Evolutionary conservation across 1,284 basidiomycete genomes (phyloP), one percentile per base, ranked within the genome.

Genomic region (Boletus holoroseus): DNA sequence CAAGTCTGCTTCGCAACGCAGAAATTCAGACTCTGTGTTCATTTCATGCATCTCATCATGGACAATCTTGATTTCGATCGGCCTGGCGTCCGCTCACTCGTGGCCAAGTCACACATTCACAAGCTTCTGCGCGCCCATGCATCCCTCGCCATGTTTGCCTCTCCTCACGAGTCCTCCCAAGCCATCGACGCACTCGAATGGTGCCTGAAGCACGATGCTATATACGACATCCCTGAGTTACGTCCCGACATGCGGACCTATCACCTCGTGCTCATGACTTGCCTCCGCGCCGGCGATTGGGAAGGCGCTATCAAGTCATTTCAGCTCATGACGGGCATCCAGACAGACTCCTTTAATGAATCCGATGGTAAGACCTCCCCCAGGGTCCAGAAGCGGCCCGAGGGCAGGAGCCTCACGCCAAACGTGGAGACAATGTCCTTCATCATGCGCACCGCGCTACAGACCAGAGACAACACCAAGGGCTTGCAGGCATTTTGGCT

Each of bases 311-410:
- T 70, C 39, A 73, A 73, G 44, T 69, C 76, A 12, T 84, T 86
- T 62, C 78, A 84, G 55, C 67, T 85, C 54, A 81, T 87, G 78
- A 81, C 83, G 5, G 84, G 84, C 5, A 79, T 77, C 58, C 73
- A 74, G 53, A 61, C 64, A 3, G 69, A 75, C 49, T 77, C 80
- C 55, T 79, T 84, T 61, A 67, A 73, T 62, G 76, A 76, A 50
- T 73, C 73, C n/a, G 62, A 71, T 11, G 60, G 62, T 7, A 52
- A 58, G 39, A 47, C 39, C 5, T 72, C 57, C 24, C 58, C 75
- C 4, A 65, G 65, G 47, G 58, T 72, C 9, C 72, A 76, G 53
- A 63, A 66, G 54, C 70, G 73, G 22, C 66, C 69, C 7, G 44
- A 62, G n/a, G 74, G 75, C 15, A 69, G 72, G 49, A 74, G 71